Base-by-base conservation (phyloP, 148 eudicot genomes). In the Silene latifolia region DNA sequence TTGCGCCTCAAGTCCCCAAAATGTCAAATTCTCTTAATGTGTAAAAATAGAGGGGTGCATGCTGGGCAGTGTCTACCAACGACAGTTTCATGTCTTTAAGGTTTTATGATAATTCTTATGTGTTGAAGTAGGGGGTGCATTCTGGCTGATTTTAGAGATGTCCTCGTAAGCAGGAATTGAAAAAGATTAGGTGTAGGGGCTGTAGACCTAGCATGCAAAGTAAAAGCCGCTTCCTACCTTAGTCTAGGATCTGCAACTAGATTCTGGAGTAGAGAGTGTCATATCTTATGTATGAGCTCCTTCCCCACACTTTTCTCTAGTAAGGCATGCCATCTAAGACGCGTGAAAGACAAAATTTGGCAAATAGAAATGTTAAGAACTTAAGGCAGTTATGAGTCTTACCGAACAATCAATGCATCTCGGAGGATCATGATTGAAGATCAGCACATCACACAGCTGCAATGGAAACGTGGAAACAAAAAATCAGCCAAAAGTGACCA, bases 341-440 rank as follows among this genome's bases (percentile, higher is more conserved):
- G 7, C 8, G 35, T n/a, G 39, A 42, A 60, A 48, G 1, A 64
- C 57, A 58, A 35, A 69, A 6, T 5, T 39, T 39, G 18, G 0
- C 8, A 42, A 72, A 63, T 24, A 63, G 71, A 51, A 61, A 67
- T 42, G 21, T 46, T 61, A 64, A 39, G 44, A 0, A 32, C 35
- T 32, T 32, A 32, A 39, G 18, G 1, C 13, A 42, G 21, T 46
- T 61, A 64, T 29, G 62, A 71, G 62, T 80, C 90, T 78, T 82
- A 91, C 98, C 86, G 27, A 69, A 76, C 97, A 94, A 78, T 80
- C 91, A 71, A 87, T 63, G 79, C 98, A 94, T 64, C 56, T 79
- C 51, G 98, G 98, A 71, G 93, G 88, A 77, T 89, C 85, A 53
- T 94, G 98, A 85, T 91, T 91, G 89, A 91, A 91, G 81, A 94